A percentile compares a stretch with the other conserved stretches of the same genome.
Evolutionary conservation across 768 basidiomycete genomes (phyloP).

Genomic region (Terana coerulea): DNA sequence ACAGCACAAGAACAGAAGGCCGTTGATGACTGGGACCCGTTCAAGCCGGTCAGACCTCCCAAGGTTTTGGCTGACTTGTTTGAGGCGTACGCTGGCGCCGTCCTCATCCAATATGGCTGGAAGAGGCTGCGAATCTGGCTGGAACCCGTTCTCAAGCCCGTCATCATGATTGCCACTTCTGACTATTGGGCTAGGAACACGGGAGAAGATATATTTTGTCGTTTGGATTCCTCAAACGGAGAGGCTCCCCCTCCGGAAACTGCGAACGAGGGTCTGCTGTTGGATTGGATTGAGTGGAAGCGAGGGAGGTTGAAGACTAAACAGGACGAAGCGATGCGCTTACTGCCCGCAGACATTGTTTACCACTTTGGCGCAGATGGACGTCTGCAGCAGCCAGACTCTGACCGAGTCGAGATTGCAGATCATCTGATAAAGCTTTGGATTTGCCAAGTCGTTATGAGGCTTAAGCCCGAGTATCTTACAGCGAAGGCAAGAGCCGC

Average conservation of each 20-base stretch:
- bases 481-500: neutral
- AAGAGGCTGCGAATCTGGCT: slow-evolving; percentile 24
- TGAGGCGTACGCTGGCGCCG: slow-evolving; percentile 29
- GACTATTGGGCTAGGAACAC: slow-evolving; percentile 19
- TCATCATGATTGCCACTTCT: slow-evolving; percentile 23
- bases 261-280: neutral
- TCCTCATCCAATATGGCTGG: slow-evolving; percentile 30
- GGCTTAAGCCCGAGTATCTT: slow-evolving; percentile 19
- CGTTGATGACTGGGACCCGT: slow-evolving; percentile 19
- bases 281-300: neutral
- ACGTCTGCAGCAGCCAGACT: slow-evolving; percentile 11
- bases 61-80: slow-evolving; percentile 32
- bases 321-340: neutral
- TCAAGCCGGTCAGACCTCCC: slow-evolving; percentile 21
- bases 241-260: neutral
- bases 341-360: neutral
- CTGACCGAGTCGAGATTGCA: slow-evolving; percentile 23
- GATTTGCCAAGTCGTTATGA: slow-evolving; percentile 24
- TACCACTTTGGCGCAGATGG: neutral
- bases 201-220: neutral
- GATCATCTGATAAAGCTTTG: slow-evolving; percentile 29
- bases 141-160: slow-evolving; percentile 20
- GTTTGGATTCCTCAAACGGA: too few species aligned
- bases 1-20: neutral
- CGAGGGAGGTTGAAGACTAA: neutral